Base-by-base conservation (phyloP, 768 basidiomycete species). In the Chalciporus chontae region DNA sequence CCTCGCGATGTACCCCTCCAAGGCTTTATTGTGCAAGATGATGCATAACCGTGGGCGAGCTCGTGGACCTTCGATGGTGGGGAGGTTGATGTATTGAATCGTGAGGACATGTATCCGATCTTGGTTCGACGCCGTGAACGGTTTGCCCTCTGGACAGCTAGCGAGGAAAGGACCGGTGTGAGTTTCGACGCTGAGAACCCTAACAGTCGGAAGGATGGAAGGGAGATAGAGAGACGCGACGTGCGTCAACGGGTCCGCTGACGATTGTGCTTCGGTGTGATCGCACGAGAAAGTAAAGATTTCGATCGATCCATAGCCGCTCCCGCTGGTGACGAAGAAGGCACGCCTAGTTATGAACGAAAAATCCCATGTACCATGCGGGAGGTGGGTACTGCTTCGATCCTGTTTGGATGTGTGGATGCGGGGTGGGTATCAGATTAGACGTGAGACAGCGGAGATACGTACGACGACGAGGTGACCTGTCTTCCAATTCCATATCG, bases 401-500 rank as follows among this genome's bases (percentile, higher is more conserved):
- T 70, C 64, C 77, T 77, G 50, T 10, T 18, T 26, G 5, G 8
- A 17, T 3, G 8, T 14, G 23, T 36, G 21, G 34, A 18, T 31
- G 29, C 8, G 19, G 17, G 39, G 23, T 18, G 3, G 18, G 31
- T 19, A 9, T 31, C 37, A 24, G 10, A 27, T 15, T n/a, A 13
- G 1, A 23, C 17, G n/a, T 18, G 10, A 11, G 31, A 14, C 11
- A 31, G 31, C 26, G 14, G 15, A n/a, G n/a, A 10, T 27, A 69
- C 76, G 36, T 55, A 81, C 81, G 42, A 75, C 68, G 37, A 79
- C 54, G 9, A 66, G 10, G 10, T 59, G 52, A 0, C 76, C 78
- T 0, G 67, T 73, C 49, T 61, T 71, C 81, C 82, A 83, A 45
- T 80, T 76, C 78, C 79, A 83, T 23, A 62, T 40, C n/a, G 55